phyloP scores from a whole-genome alignment of 352 stramenopile genomes.

The Pythium aquatile region DNA sequence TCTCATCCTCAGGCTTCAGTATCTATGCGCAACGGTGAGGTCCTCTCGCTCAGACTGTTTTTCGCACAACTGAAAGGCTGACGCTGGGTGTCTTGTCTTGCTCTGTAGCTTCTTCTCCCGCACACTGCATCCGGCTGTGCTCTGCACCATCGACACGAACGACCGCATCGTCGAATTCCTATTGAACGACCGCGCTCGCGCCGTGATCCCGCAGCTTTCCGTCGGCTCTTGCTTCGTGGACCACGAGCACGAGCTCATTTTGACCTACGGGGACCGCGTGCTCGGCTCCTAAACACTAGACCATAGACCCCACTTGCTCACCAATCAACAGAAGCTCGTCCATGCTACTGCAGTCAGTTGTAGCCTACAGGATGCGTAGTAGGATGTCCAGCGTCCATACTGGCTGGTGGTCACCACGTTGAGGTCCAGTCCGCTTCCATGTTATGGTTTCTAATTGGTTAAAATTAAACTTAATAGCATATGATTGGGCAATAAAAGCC shows the following conservation, averaged over 20 bases:
- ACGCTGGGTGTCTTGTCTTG: neutral
- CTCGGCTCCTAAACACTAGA: slow-evolving; percentile 30
- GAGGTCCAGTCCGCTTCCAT: too few relatives aligned
- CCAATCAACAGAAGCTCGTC: too few relatives aligned
- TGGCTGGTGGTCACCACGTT: too few relatives aligned
- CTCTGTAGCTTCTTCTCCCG: slow-evolving; percentile 54
- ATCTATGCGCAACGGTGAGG: slow-evolving; percentile 65
- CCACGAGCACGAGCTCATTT: slow-evolving; percentile 59
- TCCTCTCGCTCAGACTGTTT: neutral
- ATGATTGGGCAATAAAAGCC: neutral
- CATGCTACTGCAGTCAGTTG: too few relatives aligned
- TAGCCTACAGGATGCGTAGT: too few relatives aligned
- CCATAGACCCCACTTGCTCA: too few relatives aligned
- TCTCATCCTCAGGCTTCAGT: slow-evolving; percentile 73
- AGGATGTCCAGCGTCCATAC: neutral
- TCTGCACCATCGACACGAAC: slow-evolving; percentile 50
- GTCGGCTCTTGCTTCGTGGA: slow-evolving; percentile 64
- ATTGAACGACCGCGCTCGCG: slow-evolving; percentile 58
- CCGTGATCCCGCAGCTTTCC: slow-evolving; percentile 59
- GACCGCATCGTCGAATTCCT: slow-evolving; percentile 54
- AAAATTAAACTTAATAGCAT: neutral
- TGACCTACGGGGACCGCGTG: slow-evolving; percentile 70
- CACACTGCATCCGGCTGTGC: slow-evolving; percentile 55
- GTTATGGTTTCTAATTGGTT: too few relatives aligned
- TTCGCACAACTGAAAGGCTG: neutral